Evolutionary conservation across 495 filamentous ascomycete genomes (phyloP).

Genomic region (Neurospora sp.): DNA sequence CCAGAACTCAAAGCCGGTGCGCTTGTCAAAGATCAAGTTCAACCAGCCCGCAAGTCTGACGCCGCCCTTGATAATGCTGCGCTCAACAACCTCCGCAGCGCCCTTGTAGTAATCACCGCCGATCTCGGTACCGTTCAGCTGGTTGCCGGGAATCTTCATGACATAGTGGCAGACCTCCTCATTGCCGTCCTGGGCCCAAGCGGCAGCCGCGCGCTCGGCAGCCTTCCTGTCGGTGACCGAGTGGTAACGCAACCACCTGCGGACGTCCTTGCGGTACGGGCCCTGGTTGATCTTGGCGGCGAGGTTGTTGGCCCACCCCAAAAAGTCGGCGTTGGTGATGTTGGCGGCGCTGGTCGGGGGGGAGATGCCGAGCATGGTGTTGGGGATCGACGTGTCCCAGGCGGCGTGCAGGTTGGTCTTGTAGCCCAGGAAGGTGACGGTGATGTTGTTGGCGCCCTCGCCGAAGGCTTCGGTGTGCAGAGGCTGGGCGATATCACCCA

Average conservation of each 20-base stretch:
- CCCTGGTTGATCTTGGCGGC: slow-evolving; percentile 38
- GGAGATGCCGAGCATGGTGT: slow-evolving; percentile 29
- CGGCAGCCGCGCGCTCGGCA: slow-evolving; percentile 26
- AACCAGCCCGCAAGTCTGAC: slow-evolving; percentile 32
- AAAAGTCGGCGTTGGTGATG: slow-evolving; percentile 21
- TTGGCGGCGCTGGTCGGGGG: slow-evolving; percentile 29
- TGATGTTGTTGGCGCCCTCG: slow-evolving; percentile 49
- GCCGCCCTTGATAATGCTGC: slow-evolving; percentile 57
- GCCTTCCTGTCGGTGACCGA: slow-evolving; percentile 32
- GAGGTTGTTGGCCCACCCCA: slow-evolving; percentile 25
- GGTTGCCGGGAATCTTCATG: slow-evolving; percentile 36
- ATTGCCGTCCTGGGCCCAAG: slow-evolving; percentile 51
- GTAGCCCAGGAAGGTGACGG: slow-evolving; percentile 44
- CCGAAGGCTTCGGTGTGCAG: slow-evolving; percentile 51
- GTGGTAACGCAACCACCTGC: slow-evolving; percentile 32
- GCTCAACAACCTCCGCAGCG: slow-evolving; percentile 43
- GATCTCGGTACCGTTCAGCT: slow-evolving; percentile 41
- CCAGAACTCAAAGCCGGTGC: background rate
- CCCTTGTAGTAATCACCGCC: slow-evolving; percentile 41
- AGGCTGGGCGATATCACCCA: slow-evolving; percentile 56
- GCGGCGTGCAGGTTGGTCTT: slow-evolving; percentile 50
- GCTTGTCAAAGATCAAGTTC: slow-evolving; percentile 12
- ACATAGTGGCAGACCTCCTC: slow-evolving; percentile 46
- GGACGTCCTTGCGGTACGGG: slow-evolving; percentile 33
- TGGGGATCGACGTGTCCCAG: slow-evolving; percentile 58